Evolutionary conservation across 495 filamentous ascomycete genomes (phyloP), one percentile per base, ranked within the genome.

Genomic region (Sporormia fimetaria): DNA sequence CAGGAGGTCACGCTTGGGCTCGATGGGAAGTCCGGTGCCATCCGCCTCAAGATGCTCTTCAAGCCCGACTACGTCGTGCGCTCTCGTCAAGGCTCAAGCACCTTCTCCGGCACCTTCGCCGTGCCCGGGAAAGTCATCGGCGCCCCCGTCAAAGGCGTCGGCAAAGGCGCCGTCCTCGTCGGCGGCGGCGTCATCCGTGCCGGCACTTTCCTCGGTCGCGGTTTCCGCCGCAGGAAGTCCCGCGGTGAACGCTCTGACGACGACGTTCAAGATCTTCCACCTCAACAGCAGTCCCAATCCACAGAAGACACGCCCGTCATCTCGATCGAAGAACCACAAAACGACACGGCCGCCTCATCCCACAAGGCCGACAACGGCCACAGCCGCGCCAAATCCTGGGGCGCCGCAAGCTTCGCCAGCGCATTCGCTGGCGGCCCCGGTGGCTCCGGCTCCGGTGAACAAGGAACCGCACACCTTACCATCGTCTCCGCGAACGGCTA

Each of bases 111-210:
- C 10, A 95, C 87, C 0, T 94, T 98, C 56, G 76, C 81, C 4
- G 69, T 80, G 3, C 85, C 90, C n/a, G 83, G 85, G 21, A 93
- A 87, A 65, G 81, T 96, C 36, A 81, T 95, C 37, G 87, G 86
- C 17, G 88, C 82, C 8, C 90, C 90, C 8, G 74, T 96, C 55
- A 96, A 95, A 66, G 88, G 87, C 21, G 84, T 81, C 20, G 78
- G 74, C 32, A 78, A 80, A 28, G 79, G 83, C 30, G 77, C 68
- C 15, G 74, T 73, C 7, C 66, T 67, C 28, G 75, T 83, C 15
- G 60, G 61, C 33, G 59, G 59, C 14, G 86, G 81, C 37, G 82
- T 95, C 33, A 74, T 78, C 45, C 90, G 86, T 57, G 90, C 85
- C 21, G 88, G 85, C 3, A 84, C 83, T 3, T 88, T 90, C 71